Conservation (phyloP, 345 rosid genomes). For the Excoecaria agallocha region DNA sequence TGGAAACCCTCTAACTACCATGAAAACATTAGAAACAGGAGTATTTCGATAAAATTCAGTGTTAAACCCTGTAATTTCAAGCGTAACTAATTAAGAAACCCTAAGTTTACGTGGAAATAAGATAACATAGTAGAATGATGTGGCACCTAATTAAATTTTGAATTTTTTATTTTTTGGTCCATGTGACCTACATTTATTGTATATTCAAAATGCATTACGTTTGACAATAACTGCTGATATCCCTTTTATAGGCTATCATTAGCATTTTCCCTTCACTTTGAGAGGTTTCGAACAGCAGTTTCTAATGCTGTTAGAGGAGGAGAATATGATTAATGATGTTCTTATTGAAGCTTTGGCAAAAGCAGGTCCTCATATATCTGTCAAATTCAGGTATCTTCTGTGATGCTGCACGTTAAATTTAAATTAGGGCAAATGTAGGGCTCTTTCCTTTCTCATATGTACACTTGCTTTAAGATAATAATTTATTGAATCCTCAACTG, state of each 20-base stretch:
- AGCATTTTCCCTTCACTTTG: constrained; percentile 64
- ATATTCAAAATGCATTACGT: not conserved
- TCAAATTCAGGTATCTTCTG: constrained; percentile 57
- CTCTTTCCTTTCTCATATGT: not conserved
- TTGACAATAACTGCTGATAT: not conserved
- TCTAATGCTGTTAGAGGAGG: constrained; percentile 43
- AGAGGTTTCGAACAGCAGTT: constrained; percentile 70
- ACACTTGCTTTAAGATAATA: too few species aligned
- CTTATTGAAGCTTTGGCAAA: constrained; percentile 58
- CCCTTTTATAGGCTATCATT: constrained; percentile 52
- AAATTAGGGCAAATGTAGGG: not conserved
- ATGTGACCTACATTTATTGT: constrained; percentile 4
- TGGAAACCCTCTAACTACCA: not conserved
- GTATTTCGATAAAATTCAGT: not conserved
- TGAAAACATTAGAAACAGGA: not conserved
- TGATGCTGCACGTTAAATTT: not conserved
- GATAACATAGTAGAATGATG: not conserved
- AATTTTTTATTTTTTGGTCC: not conserved
- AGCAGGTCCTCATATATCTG: constrained; percentile 66
- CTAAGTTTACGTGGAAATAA: not conserved
- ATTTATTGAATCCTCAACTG: not conserved
- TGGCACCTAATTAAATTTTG: not conserved
- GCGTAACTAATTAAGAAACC: not conserved
- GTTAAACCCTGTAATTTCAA: not conserved
- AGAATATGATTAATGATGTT: constrained; percentile 41